Conservation (phyloP, 352 stramenopile species). For the Phytophthora citrophthora region DNA sequence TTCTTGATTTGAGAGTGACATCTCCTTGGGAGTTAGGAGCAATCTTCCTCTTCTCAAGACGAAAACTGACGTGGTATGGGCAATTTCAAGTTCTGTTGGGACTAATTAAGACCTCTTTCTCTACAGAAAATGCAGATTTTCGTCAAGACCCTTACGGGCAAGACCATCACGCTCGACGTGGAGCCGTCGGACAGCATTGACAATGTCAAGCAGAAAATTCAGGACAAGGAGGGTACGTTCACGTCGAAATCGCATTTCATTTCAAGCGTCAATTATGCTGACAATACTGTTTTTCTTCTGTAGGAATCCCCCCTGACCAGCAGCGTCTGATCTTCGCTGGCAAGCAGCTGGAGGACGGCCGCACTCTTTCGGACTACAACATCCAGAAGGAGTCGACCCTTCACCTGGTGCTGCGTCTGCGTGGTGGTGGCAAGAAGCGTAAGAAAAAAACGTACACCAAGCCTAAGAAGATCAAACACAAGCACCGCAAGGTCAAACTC, state of each 20-base stretch:
- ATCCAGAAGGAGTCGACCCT: constrained; percentile 98
- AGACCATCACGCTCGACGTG: constrained; percentile 99
- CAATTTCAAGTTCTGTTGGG: not conserved
- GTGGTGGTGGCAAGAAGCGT: constrained; percentile 98
- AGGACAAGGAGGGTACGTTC: constrained; percentile 98
- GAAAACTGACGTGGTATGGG: constrained; percentile 16
- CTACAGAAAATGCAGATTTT: constrained; percentile 94
- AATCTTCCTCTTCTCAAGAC: not conserved
- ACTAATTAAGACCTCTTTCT: constrained; percentile 30
- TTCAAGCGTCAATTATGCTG: not conserved
- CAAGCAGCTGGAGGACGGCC: constrained; percentile 98
- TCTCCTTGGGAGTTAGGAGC: not conserved
- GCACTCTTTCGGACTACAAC: constrained; percentile 95
- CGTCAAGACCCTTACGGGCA: constrained; percentile 96
- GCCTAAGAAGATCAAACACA: constrained; percentile 99
- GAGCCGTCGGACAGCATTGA: constrained; percentile 99
- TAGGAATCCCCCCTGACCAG: constrained; percentile 99
- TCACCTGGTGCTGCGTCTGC: constrained; percentile 97
- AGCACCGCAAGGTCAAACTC: constrained; percentile 98
- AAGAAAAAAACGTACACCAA: constrained; percentile 99
- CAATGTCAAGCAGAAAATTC: constrained; percentile 99
- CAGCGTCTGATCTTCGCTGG: constrained; percentile 99
- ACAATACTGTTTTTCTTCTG: not conserved
- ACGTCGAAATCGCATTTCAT: not conserved
- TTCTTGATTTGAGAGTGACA: not conserved